These are phyloP conservation scores for Exophiala phaeomuriformis DNA, from an alignment of 2,329 filamentous ascomycete species.

Conservation along the genomic window DNA sequence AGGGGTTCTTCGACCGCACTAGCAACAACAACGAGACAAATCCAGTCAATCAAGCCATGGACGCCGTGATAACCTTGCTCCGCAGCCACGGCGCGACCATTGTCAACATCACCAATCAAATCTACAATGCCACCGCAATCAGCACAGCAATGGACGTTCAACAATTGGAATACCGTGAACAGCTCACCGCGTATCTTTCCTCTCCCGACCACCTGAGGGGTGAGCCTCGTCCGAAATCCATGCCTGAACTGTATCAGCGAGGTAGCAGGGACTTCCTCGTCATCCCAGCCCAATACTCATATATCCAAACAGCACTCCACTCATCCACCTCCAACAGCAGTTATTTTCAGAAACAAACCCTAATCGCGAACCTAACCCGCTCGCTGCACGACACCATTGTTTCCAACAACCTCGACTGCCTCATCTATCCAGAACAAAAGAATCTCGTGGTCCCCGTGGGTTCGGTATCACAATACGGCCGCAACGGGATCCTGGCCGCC, in stretches of 20 bases:
- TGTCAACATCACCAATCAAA: constrained; percentile 43
- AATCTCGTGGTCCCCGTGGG: constrained; percentile 56
- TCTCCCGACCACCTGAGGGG: constrained; percentile 37
- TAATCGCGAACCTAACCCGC: constrained; percentile 48
- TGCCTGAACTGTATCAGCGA: constrained; percentile 19
- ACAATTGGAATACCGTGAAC: constrained; percentile 52
- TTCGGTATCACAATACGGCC: constrained; percentile 49
- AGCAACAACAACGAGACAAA: constrained; percentile 46
- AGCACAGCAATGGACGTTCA: constrained; percentile 50
- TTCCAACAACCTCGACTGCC: constrained; percentile 45
- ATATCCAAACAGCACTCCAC: constrained; percentile 45
- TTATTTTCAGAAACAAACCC: constrained; percentile 43
- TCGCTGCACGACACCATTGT: constrained; percentile 47
- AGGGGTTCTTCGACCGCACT: constrained; percentile 54
- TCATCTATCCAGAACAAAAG: constrained; percentile 59
- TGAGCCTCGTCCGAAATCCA: constrained; percentile 32
- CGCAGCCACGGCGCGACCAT: constrained; percentile 43
- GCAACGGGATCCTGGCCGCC: constrained; percentile 52
- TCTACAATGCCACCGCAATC: constrained; percentile 50
- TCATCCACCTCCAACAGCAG: constrained; percentile 47
- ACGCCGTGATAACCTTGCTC: constrained; percentile 42
- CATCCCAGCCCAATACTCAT: constrained; percentile 52
- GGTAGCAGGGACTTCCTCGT: constrained; percentile 49
- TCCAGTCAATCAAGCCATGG: constrained; percentile 51
- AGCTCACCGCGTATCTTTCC: constrained; percentile 51